Conservation (phyloP, 2,329 filamentous ascomycete species). For the Sporothrix dimorphospora region DNA sequence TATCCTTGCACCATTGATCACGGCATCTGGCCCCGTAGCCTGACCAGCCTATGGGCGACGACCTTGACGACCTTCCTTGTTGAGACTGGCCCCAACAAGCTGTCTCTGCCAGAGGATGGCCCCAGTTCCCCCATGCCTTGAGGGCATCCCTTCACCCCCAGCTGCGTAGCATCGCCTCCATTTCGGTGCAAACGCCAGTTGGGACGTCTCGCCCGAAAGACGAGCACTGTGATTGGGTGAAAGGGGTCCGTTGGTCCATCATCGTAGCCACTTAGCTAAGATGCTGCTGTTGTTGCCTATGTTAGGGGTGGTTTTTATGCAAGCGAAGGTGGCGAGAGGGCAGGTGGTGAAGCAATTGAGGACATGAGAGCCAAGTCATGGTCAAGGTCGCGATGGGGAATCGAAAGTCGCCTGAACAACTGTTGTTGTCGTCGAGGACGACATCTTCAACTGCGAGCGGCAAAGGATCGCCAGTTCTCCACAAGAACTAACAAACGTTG, state of each 20-base stretch:
- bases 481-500: neutral
- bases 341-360: neutral
- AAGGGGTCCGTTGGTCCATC: neutral
- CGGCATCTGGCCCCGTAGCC: slow-evolving; percentile 1
- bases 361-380: too few species aligned
- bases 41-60: neutral
- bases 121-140: neutral
- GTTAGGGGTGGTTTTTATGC: neutral
- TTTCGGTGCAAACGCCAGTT: slow-evolving; percentile 8
- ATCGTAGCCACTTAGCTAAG: neutral
- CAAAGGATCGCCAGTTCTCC: neutral
- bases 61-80: slow-evolving; percentile 24
- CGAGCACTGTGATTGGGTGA: neutral
- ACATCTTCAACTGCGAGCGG: neutral
- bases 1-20: slow-evolving; percentile 24
- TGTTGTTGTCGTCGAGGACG: neutral
- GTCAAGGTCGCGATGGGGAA: too few species aligned
- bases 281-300: neutral
- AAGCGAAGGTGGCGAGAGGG: neutral
- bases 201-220: slow-evolving; percentile 14
- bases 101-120: neutral
- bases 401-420: too few species aligned
- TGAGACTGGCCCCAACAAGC: slow-evolving; percentile 7
- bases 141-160: neutral
- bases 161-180: neutral